Evolutionary conservation across 768 basidiomycete genomes (phyloP).

Genomic region (Leccinum boreale): DNA sequence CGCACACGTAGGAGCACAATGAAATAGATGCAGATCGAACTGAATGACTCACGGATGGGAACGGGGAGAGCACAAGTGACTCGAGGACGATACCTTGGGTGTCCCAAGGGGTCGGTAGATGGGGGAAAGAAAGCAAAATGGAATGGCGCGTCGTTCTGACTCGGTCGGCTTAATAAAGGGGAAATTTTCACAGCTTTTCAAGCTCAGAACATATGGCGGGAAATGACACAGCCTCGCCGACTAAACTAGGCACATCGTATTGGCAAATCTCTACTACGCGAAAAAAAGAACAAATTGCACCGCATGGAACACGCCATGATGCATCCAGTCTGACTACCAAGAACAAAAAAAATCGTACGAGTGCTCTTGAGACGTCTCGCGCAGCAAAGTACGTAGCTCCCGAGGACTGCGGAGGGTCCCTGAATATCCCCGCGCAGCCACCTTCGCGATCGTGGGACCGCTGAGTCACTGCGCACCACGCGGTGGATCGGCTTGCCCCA

Average conservation of each 20-base stretch:
- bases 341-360: not conserved
- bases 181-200: slow-evolving; percentile 33
- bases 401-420: slow-evolving; percentile 18
- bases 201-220: slow-evolving; percentile 33
- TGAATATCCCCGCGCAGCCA: slow-evolving; percentile 3
- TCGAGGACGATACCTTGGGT: slow-evolving; percentile 17
- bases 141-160: slow-evolving; percentile 17
- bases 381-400: not conserved
- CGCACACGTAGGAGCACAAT: slow-evolving; percentile 31
- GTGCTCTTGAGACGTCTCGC: not conserved
- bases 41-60: slow-evolving; percentile 27
- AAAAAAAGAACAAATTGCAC: not conserved
- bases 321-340: not conserved
- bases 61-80: slow-evolving; percentile 16
- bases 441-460: not conserved
- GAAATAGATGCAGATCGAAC: slow-evolving; percentile 24
- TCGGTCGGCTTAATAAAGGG: slow-evolving; percentile 31
- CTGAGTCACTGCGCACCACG: slow-evolving; percentile 3
- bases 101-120: slow-evolving; percentile 20
- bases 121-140: slow-evolving; percentile 15
- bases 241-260: slow-evolving; percentile 4
- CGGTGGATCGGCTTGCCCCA: not conserved
- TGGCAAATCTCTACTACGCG: not conserved
- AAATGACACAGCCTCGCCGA: slow-evolving; percentile 20
- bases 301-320: not conserved